Percentiles rank a stretch among this genome's conserved stretches.
phyloP scores from a whole-genome alignment of 2,329 filamentous ascomycete species.

The Paracorniculantispora psalliotae region DNA sequence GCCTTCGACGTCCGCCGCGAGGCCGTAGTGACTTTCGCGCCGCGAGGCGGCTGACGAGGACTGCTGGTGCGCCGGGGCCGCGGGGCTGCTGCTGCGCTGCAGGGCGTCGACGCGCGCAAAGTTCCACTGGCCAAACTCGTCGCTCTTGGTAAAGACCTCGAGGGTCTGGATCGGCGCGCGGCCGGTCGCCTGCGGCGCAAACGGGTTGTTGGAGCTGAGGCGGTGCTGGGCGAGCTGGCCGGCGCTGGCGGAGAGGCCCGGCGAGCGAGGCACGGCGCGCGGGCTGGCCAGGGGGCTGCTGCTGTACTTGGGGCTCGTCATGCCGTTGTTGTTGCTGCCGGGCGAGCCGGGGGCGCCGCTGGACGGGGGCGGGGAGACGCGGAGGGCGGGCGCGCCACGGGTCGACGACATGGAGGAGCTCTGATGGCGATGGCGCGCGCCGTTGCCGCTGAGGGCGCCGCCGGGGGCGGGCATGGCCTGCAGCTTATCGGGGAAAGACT shows the following conservation, averaged over 20 bases:
- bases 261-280: slow-evolving; percentile 19
- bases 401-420: slow-evolving; percentile 29
- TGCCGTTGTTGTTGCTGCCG: no score
- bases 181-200: slow-evolving; percentile 34
- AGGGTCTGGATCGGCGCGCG: slow-evolving; percentile 47
- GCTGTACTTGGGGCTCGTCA: slow-evolving; percentile 18
- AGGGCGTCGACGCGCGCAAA: slow-evolving; percentile 45
- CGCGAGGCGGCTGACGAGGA: slow-evolving; percentile 30
- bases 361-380: slow-evolving; percentile 19
- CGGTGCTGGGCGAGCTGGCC: slow-evolving; percentile 28
- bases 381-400: slow-evolving; percentile 20
- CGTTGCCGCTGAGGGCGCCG: slow-evolving; percentile 26
- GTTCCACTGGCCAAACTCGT: slow-evolving; percentile 55
- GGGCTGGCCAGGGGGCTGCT: slow-evolving; percentile 15
- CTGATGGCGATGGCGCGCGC: slow-evolving; percentile 20
- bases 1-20: slow-evolving; percentile 46
- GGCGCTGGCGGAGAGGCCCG: slow-evolving; percentile 22
- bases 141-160: slow-evolving; percentile 56
- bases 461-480: slow-evolving; percentile 65
- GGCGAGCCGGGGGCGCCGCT: slow-evolving; percentile 7
- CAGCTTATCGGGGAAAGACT: slow-evolving; percentile 74
- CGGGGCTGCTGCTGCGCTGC: slow-evolving; percentile 13
- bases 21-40: slow-evolving; percentile 53
- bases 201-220: slow-evolving; percentile 59
- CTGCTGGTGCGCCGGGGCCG: slow-evolving; percentile 17